These are phyloP conservation scores for Albugo laibachii DNA, from an alignment of 352 stramenopile species.

Conservation along the genomic window DNA sequence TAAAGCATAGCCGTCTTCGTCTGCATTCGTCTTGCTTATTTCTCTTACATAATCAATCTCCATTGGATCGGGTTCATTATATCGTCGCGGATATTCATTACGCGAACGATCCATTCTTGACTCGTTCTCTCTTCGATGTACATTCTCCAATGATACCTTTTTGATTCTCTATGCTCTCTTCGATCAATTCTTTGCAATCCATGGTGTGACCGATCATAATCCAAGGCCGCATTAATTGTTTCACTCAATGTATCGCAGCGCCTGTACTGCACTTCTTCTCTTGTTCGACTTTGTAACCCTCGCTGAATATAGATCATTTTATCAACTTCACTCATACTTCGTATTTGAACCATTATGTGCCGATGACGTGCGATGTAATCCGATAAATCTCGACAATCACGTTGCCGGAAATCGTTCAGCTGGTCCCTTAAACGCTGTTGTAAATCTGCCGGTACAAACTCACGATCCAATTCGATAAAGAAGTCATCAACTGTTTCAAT, in stretches of 20 bases:
- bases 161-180: background rate
- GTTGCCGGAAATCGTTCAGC: conserved; percentile 2
- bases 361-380: conserved; percentile 1
- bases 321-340: conserved; percentile 5
- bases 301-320: conserved; percentile 2
- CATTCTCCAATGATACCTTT: background rate
- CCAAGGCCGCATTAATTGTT: conserved; percentile 1
- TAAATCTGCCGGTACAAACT: conserved; percentile 4
- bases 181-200: background rate
- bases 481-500: too few relatives aligned
- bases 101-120: background rate
- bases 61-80: background rate
- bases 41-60: background rate
- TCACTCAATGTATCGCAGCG: conserved; percentile 2
- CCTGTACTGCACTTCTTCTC: conserved; percentile 2
- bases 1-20: background rate
- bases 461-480: background rate
- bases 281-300: background rate
- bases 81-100: background rate
- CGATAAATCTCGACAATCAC: background rate
- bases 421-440: conserved; percentile 1
- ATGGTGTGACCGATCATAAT: conserved; percentile 4
- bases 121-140: background rate
- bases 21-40: background rate
- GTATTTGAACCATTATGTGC: conserved; percentile 2